Base-by-base conservation (phyloP, 1,139 yeast species). In the Magnusiomyces magnusii region DNA sequence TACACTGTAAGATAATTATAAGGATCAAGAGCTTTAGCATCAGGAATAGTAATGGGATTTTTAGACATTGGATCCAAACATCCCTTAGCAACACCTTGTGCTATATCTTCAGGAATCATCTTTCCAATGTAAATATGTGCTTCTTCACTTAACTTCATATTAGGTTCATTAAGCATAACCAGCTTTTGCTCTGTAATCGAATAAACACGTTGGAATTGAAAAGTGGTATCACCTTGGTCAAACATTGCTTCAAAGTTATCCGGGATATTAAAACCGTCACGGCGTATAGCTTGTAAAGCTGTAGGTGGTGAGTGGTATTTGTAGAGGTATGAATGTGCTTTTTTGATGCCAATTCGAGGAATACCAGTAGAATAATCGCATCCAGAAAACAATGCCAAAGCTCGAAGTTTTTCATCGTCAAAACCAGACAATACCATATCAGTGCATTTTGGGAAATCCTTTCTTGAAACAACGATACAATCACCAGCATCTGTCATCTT, bases 351-450 rank as follows among this genome's bases (percentile, higher is more conserved):
- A 39, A 93, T 78, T 3, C 87, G 87, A 0, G 87, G 82, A 7
- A 93, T 76, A 0, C 99, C 99, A 59, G 83, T 83, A 0, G 97
- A 89, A 69, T 95, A 95, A 72, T 95, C 99, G 73, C 99, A 95
- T 0, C 99, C 99, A 5, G 97, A 83, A 5, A 95, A 71, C 69
- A 92, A 86, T 0, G 97, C 99, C 73, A 90, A 82, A 54, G 84
- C 77, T 57, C 96, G 77, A 57, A 90, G 71, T 66, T 90, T 90
- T 13, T 79, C 81, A 19, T 75, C 79, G 34, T 79, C 72, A 64
- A 86, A 66, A 74, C 54, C 75, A 62, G 39, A 78, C 72, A 65
- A 84, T 76, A 41, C 69, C 69, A 66, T 73, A 60, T 63, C 76
- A 62, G 65, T 77, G 52, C 82, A 80, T 41, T 75, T 58, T 3